phyloP scores from a whole-genome alignment of 805 yeast genomes.

The Wickerhamia fluorescens region DNA sequence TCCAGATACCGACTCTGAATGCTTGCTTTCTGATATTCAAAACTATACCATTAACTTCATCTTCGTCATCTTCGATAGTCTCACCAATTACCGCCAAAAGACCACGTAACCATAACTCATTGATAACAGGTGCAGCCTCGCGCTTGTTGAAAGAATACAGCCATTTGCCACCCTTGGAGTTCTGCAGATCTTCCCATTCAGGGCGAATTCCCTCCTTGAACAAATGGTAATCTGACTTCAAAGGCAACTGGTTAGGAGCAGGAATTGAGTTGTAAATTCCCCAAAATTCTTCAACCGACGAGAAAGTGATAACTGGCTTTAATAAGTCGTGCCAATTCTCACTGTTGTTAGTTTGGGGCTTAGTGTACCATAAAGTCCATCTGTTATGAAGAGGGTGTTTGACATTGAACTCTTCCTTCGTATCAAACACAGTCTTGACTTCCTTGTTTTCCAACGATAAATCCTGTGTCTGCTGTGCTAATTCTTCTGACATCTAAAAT shows the following conservation, averaged over 20 bases:
- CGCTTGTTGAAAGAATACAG: constrained; percentile 56
- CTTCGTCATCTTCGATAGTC: constrained; percentile 75
- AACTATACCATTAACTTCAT: constrained; percentile 92
- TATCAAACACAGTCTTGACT: constrained; percentile 48
- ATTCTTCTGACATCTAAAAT: constrained; percentile 36
- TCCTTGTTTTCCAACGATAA: constrained; percentile 34
- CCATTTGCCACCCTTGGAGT: constrained; percentile 94
- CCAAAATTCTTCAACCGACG: constrained; percentile 98
- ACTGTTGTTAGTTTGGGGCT: constrained; percentile 71
- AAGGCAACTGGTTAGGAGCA: constrained; percentile 81
- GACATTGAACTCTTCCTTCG: constrained; percentile 58
- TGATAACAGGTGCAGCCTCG: constrained; percentile 54
- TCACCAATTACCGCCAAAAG: constrained; percentile 91
- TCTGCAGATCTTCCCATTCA: constrained; percentile 94
- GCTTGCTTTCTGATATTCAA: constrained; percentile 79
- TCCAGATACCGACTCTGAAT: constrained; percentile 89
- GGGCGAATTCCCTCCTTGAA: constrained; percentile 93
- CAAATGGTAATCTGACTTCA: constrained; percentile 89
- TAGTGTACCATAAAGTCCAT: constrained; percentile 98
- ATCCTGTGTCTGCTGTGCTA: constrained; percentile 37
- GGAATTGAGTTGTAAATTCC: constrained; percentile 94
- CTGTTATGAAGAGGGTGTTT: constrained; percentile 84
- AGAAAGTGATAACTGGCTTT: constrained; percentile 86
- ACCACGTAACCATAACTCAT: constrained; percentile 88
- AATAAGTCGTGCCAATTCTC: constrained; percentile 91